Conservation (phyloP, 139 green algal species). For the Helicosporidium sp. region DNA sequence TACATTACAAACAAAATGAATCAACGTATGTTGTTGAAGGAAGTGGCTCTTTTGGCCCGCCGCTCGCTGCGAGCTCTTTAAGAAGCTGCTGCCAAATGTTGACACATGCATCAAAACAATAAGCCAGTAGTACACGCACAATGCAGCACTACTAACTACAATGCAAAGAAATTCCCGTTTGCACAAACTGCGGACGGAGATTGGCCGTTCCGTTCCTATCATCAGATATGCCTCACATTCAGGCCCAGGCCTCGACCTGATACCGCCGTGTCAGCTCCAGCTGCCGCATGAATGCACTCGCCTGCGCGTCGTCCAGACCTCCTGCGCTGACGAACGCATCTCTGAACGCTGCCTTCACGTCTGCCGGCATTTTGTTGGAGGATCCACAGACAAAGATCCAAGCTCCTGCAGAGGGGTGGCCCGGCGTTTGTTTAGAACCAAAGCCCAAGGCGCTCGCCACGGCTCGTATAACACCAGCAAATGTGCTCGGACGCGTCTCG, state of each 20-base stretch:
- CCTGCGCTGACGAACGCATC: slow-evolving; percentile 35
- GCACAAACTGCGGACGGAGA: too few species aligned
- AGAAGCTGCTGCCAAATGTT: too few species aligned
- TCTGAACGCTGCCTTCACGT: slow-evolving; percentile 42
- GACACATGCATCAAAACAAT: too few species aligned
- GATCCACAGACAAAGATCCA: slow-evolving; percentile 53
- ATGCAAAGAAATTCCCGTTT: too few species aligned
- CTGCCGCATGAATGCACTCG: slow-evolving; percentile 29
- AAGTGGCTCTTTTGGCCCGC: too few species aligned
- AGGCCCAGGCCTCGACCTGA: slow-evolving; percentile 78
- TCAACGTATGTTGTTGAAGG: too few species aligned
- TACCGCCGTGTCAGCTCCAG: slow-evolving; percentile 51
- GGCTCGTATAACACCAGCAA: too few species aligned
- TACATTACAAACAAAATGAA: too few species aligned
- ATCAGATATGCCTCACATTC: neutral
- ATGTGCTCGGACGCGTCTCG: neutral
- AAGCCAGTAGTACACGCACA: neutral
- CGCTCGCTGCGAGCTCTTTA: too few species aligned
- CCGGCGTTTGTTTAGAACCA: neutral
- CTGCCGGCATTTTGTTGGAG: slow-evolving; percentile 51
- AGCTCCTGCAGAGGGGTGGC: slow-evolving; percentile 12
- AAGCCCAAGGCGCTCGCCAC: too few species aligned
- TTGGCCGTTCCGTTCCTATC: too few species aligned
- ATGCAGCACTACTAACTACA: neutral
- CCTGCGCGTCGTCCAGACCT: slow-evolving; percentile 22